Conservation (phyloP, 2,329 filamentous ascomycete species). For the Lizonia empirigonia region DNA sequence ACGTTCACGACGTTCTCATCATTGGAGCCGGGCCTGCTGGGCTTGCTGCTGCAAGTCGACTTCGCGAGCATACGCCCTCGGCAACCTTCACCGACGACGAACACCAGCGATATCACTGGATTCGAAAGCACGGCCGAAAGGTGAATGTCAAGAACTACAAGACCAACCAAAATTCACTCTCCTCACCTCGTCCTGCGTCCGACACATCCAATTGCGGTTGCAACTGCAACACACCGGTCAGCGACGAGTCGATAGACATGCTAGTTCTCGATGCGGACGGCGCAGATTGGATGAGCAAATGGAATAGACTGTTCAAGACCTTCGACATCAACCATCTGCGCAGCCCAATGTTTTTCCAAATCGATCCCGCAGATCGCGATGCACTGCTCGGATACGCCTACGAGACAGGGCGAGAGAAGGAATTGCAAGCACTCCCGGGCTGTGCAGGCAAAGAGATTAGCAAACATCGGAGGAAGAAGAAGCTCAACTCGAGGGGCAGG, state of each 20-base stretch:
- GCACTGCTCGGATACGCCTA: conserved; percentile 73
- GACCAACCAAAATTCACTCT: conserved; percentile 46
- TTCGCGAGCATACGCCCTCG: conserved; percentile 74
- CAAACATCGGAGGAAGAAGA: conserved; percentile 76
- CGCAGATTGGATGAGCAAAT: conserved; percentile 70
- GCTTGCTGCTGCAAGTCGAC: conserved; percentile 72
- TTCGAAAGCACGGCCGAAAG: conserved; percentile 66
- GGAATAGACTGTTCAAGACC: conserved; percentile 71
- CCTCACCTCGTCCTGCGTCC: conserved; percentile 33
- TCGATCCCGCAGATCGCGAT: conserved; percentile 77
- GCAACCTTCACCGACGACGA: conserved; percentile 85
- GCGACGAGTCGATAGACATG: conserved; percentile 29
- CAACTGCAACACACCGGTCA: conserved; percentile 4
- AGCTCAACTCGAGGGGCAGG: conserved; percentile 48
- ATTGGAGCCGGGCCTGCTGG: conserved; percentile 77
- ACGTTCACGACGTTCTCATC: conserved; percentile 69
- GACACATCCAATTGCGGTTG: conserved; percentile 26
- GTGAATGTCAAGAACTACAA: conserved; percentile 63
- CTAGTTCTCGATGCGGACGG: conserved; percentile 71
- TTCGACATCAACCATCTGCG: conserved; percentile 74
- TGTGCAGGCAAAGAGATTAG: conserved; percentile 81
- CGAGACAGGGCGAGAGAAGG: conserved; percentile 62
- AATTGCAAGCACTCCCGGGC: conserved; percentile 72
- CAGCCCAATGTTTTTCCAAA: conserved; percentile 83
- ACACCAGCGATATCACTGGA: conserved; percentile 80